These are phyloP conservation scores for Papiliotrema nemorosa DNA, from an alignment of 1,284 basidiomycete species.

Conservation along the genomic window DNA sequence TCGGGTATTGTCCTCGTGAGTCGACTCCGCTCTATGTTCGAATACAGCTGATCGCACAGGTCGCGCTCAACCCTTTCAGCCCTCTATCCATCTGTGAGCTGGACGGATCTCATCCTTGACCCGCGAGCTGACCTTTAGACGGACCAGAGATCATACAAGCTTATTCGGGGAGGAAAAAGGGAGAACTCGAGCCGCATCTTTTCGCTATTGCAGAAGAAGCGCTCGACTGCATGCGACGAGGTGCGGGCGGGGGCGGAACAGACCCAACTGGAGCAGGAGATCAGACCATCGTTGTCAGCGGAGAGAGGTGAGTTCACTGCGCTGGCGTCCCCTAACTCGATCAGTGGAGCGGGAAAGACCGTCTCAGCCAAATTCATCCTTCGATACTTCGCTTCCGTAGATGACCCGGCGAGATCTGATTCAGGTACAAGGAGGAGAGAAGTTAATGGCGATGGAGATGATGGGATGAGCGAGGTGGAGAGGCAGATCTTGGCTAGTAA, in stretches of 20 bases:
- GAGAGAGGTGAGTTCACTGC: conserved; percentile 71
- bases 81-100: conserved; percentile 69
- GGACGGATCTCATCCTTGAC: not conserved
- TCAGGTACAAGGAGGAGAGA: conserved; percentile 17
- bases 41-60: conserved; percentile 45
- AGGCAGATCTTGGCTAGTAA: conserved; percentile 97
- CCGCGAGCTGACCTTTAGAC: conserved; percentile 49
- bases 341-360: conserved; percentile 99
- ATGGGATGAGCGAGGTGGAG: conserved; percentile 81
- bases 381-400: conserved; percentile 97
- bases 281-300: conserved; percentile 98
- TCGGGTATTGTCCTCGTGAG: conserved; percentile 72
- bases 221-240: conserved; percentile 82
- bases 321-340: not conserved
- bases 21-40: not conserved
- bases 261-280: conserved; percentile 67
- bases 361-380: conserved; percentile 99
- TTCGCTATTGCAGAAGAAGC: conserved; percentile 99
- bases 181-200: conserved; percentile 94
- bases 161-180: conserved; percentile 86
- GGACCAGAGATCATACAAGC: conserved; percentile 96
- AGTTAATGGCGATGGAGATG: conserved; percentile 27
- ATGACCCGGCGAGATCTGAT: conserved; percentile 65
- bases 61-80: conserved; percentile 98
- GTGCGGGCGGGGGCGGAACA: conserved; percentile 55